Conservation (phyloP, 2,329 filamentous ascomycete genomes). For the Epichloe aotearoae region DNA sequence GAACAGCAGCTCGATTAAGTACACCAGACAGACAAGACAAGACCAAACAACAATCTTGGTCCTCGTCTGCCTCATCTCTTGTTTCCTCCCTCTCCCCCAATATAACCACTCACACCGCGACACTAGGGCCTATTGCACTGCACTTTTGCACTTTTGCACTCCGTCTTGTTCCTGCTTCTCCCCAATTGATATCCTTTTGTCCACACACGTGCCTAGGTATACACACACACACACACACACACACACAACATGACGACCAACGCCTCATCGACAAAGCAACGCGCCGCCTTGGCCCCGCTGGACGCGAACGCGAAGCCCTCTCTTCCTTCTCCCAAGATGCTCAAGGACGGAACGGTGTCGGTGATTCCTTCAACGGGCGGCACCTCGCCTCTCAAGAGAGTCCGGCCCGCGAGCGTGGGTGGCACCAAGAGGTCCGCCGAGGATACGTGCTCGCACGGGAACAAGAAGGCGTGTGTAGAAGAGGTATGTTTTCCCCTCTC, state of each 20-base stretch:
- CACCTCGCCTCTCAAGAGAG: slow-evolving; percentile 7
- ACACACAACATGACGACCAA: not conserved
- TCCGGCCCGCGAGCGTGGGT: slow-evolving; percentile 1
- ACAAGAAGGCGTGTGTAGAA: slow-evolving; percentile 23
- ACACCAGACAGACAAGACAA: not conserved
- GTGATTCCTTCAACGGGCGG: slow-evolving; percentile 1
- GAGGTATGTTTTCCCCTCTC: slow-evolving; percentile 13
- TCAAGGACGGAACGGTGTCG: slow-evolving; percentile 5
- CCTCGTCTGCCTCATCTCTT: not conserved
- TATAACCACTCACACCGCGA: not conserved
- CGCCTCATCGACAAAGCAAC: slow-evolving; percentile 29
- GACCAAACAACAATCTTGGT: not conserved
- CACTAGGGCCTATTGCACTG: not conserved
- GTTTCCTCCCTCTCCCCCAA: not conserved
- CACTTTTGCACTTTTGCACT: not conserved
- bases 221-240: not conserved
- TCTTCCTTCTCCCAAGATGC: slow-evolving; percentile 11
- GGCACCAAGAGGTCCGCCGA: slow-evolving; percentile 16
- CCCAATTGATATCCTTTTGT: not conserved
- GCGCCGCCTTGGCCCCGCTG: slow-evolving; percentile 34
- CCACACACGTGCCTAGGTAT: not conserved
- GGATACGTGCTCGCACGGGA: slow-evolving; percentile 10
- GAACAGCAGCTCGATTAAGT: not conserved
- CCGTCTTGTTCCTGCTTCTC: not conserved
- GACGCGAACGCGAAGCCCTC: slow-evolving; percentile 29